Percentiles rank a stretch among this genome's conserved stretches.
These are phyloP conservation scores for Caryopteris hybrid DNA, from an alignment of 305 asterid species.

Conservation along the genomic window DNA sequence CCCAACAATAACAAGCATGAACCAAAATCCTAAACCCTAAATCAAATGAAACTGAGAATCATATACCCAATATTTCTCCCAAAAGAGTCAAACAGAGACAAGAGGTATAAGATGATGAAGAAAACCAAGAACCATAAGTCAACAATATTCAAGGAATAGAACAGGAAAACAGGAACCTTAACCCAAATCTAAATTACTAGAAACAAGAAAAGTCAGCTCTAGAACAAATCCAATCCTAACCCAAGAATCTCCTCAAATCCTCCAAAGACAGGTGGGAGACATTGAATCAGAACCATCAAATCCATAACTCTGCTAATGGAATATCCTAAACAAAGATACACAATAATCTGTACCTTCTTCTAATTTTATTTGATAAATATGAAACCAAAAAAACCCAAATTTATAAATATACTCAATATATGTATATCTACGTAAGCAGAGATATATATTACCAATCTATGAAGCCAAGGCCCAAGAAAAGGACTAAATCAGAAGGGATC, in stretches of 20 bases:
- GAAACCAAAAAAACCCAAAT: background rate
- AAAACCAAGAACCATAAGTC: background rate
- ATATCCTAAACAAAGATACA: slow-evolving; percentile 11
- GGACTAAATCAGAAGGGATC: slow-evolving; percentile 58
- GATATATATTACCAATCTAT: slow-evolving; percentile 41
- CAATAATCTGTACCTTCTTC: slow-evolving; percentile 24
- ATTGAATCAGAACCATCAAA: slow-evolving; percentile 34
- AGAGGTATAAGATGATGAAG: too few species aligned
- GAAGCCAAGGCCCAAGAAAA: slow-evolving; percentile 55
- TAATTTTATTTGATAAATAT: background rate
- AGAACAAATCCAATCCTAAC: slow-evolving; percentile 38
- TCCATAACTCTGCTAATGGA: slow-evolving; percentile 16
- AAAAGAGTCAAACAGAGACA: slow-evolving; percentile 4
- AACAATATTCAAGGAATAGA: background rate
- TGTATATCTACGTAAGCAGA: background rate
- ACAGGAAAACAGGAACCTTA: background rate
- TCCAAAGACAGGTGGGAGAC: too few species aligned
- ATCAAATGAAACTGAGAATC: slow-evolving; percentile 17
- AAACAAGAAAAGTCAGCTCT: slow-evolving; percentile 24
- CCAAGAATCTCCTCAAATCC: slow-evolving; percentile 38
- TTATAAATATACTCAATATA: background rate
- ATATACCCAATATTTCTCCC: too few species aligned
- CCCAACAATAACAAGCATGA: background rate
- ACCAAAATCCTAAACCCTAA: slow-evolving; percentile 10
- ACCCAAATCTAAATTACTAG: slow-evolving; percentile 12